Percentiles rank a stretch among this genome's conserved stretches.
phyloP scores from a whole-genome alignment of 257 asterid species.

The Ocimum tenuiflorum region DNA sequence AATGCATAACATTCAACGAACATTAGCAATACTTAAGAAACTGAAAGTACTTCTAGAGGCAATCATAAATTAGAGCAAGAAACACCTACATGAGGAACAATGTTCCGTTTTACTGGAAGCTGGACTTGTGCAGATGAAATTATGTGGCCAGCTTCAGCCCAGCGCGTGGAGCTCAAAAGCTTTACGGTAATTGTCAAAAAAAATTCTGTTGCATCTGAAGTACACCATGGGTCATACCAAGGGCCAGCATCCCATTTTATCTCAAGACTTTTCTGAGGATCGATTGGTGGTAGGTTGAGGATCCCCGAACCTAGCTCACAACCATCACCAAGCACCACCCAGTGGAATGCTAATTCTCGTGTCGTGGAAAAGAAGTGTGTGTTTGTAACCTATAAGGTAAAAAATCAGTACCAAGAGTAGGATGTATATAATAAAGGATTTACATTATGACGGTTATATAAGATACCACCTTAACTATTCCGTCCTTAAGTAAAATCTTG shows the following conservation, averaged over 20 bases:
- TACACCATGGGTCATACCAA: conserved; percentile 58
- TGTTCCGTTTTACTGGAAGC: conserved; percentile 50
- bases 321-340: conserved; percentile 77
- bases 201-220: conserved; percentile 55
- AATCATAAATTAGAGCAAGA: conserved; percentile 12
- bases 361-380: conserved; percentile 73
- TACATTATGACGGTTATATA: conserved; percentile 4
- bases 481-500: conserved; percentile 65
- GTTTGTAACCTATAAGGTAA: conserved; percentile 59
- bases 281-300: conserved; percentile 47
- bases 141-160: conserved; percentile 83
- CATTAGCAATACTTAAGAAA: conserved; percentile 11
- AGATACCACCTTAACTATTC: conserved; percentile 53
- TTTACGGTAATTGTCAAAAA: conserved; percentile 56
- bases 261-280: conserved; percentile 50
- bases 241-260: conserved; percentile 66
- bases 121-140: conserved; percentile 70
- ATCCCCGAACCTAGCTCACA: conserved; percentile 60
- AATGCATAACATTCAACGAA: conserved; percentile 8
- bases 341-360: conserved; percentile 57
- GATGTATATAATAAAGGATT: background rate
- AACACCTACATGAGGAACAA: conserved; percentile 56
- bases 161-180: conserved; percentile 52
- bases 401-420: conserved; percentile 14
- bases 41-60: conserved; percentile 4